A percentile compares a stretch with the other conserved stretches of the same genome.
These are phyloP conservation scores for Pythium vanterpoolii DNA, from an alignment of 352 stramenopile genomes.

Conservation along the genomic window DNA sequence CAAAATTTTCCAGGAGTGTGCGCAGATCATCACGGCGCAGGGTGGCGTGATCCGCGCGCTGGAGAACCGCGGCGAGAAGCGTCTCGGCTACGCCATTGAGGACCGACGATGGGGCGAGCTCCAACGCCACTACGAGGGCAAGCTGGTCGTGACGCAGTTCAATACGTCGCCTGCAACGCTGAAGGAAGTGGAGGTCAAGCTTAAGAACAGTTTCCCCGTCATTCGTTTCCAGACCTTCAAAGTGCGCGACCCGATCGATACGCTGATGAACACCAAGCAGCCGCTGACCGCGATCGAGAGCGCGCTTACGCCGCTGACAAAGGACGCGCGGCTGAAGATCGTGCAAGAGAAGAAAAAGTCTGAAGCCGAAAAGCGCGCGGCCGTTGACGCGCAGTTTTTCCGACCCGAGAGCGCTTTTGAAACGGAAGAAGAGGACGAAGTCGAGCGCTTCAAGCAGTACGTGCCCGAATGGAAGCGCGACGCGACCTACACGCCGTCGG, in stretches of 20 bases:
- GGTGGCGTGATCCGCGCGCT: slow-evolving; percentile 75
- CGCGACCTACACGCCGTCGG: slow-evolving; percentile 59
- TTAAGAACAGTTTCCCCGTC: slow-evolving; percentile 84
- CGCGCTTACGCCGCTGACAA: slow-evolving; percentile 44
- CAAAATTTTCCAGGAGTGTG: slow-evolving; percentile 80
- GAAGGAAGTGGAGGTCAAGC: slow-evolving; percentile 70
- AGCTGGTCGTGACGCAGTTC: slow-evolving; percentile 86
- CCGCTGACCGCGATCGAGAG: slow-evolving; percentile 57
- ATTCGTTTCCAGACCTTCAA: slow-evolving; percentile 88
- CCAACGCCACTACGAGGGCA: slow-evolving; percentile 82
- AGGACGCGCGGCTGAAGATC: slow-evolving; percentile 28
- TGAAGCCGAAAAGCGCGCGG: slow-evolving; percentile 32
- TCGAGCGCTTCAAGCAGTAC: slow-evolving; percentile 73
- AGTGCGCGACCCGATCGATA: slow-evolving; percentile 75
- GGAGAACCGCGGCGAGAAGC: slow-evolving; percentile 81
- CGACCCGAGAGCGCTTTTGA: slow-evolving; percentile 57
- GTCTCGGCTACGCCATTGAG: slow-evolving; percentile 78
- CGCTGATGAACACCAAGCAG: slow-evolving; percentile 80
- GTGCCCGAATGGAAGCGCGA: slow-evolving; percentile 85
- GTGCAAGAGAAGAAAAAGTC: slow-evolving; percentile 31
- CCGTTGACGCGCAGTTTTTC: slow-evolving; percentile 26
- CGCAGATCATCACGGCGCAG: slow-evolving; percentile 55
- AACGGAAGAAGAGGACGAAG: slow-evolving; percentile 55
- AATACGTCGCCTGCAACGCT: slow-evolving; percentile 71
- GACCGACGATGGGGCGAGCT: slow-evolving; percentile 84